Conservation (phyloP, 352 stramenopile genomes). For the Phytopythium oedochilum region DNA sequence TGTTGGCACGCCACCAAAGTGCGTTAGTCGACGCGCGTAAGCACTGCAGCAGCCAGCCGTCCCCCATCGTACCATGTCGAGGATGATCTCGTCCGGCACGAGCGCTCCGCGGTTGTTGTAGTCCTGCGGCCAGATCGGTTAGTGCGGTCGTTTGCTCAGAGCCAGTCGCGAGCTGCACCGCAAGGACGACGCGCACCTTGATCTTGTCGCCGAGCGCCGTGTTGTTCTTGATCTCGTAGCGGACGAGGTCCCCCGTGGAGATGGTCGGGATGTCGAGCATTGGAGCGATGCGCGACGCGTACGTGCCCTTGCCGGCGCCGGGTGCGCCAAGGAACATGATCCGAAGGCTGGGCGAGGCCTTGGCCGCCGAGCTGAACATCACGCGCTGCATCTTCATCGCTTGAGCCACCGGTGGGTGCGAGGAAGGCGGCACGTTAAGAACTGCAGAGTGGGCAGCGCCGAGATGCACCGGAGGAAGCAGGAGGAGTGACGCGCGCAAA, state of each 20-base stretch:
- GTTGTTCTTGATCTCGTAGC: conserved; percentile 83
- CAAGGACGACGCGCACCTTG: conserved; percentile 29
- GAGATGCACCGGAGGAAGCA: too few relatives aligned
- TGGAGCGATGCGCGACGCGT: conserved; percentile 81
- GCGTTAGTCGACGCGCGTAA: background rate
- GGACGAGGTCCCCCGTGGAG: conserved; percentile 86
- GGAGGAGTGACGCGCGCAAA: too few relatives aligned
- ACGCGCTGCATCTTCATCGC: background rate
- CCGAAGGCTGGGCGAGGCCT: conserved; percentile 36
- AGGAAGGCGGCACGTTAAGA: background rate
- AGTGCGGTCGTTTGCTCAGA: background rate
- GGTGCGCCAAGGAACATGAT: conserved; percentile 91
- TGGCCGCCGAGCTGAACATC: conserved; percentile 3
- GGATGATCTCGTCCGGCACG: conserved; percentile 86
- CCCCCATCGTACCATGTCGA: conserved; percentile 84
- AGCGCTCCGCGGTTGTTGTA: conserved; percentile 83
- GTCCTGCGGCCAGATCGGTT: conserved; percentile 21
- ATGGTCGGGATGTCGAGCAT: conserved; percentile 87
- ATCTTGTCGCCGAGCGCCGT: conserved; percentile 70
- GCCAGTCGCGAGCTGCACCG: too few relatives aligned
- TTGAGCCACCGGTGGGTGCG: too few relatives aligned
- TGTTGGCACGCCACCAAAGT: background rate
- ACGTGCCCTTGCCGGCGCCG: conserved; percentile 89
- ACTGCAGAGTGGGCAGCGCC: background rate
- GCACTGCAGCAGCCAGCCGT: background rate